Evolutionary conservation across 495 filamentous ascomycete genomes (phyloP), one percentile per base, ranked within the genome.

Genomic region (Talaromyces nanjingensis): DNA sequence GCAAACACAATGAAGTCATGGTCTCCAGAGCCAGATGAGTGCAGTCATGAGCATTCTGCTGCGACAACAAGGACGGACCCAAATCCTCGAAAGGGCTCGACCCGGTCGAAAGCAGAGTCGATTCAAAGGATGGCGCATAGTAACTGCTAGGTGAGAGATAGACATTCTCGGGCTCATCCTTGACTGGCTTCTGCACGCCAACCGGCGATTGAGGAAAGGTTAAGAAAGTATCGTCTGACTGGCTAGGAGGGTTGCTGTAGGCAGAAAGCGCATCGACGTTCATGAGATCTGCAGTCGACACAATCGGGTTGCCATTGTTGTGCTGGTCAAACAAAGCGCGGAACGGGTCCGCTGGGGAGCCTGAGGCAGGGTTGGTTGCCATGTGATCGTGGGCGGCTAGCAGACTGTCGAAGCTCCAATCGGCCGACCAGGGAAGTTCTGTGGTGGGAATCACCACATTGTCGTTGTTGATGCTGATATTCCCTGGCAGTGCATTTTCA

Each of bases 81-180:
- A 62, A 16, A 3, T 54, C 62, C 49, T 64, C 62, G 24, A 59
- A 59, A 49, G 53, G 37, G 53, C 53, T 57, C 6, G 60, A 20
- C 12, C 42, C 62, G 7, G 55, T 33, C 3, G 62, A 49, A 16
- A 64, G 20, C n/a, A 64, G 31, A 6, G 49, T 54, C 42, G 52
- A 39, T 2, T 64, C 62, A n/a, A 64, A 47, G 6, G 62, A 64
- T 24, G 62, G 52, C 11, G 62, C 31, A 45, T 57, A 57, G 34
- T 59, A 57, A 22, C 62, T 64, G 53, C 62, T 64, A 6, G 62
- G 62, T n/a, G 62, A 64, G 6, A 64, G 33, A 27, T 64, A 64
- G 53, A 59, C 53, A 42, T 57, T 59, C 29, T 57, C 52, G 24
- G 34, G 54, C 27, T 64, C 62, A 14, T 62, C 60, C 45, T 62